A percentile compares a stretch with the other conserved stretches of the same genome.
phyloP scores from a whole-genome alignment of 768 basidiomycete species.

The Agrocybe pediades region DNA sequence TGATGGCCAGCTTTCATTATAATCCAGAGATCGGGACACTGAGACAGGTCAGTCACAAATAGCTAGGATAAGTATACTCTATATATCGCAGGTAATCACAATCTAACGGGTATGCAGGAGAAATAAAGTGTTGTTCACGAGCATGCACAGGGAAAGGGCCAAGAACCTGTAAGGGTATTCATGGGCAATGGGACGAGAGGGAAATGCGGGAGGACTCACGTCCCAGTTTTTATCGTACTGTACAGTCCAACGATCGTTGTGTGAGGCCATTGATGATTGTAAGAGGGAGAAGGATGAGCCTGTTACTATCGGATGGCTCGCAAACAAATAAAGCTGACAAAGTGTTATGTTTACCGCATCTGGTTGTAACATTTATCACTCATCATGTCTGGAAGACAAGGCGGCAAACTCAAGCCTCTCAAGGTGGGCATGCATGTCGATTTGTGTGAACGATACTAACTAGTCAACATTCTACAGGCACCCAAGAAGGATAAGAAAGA shows the following conservation, averaged over 20 bases:
- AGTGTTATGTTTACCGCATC: neutral
- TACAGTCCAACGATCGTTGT: constrained; percentile 3
- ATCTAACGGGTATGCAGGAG: constrained; percentile 72
- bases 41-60: constrained; percentile 10
- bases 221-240: constrained; percentile 31
- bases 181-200: neutral
- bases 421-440: constrained; percentile 50
- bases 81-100: constrained; percentile 39
- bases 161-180: constrained; percentile 50
- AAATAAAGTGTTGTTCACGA: constrained; percentile 81
- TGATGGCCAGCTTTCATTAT: constrained; percentile 57
- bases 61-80: neutral
- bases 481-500: constrained; percentile 83
- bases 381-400: constrained; percentile 69
- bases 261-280: neutral
- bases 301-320: constrained; percentile 4
- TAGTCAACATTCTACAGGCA: constrained; percentile 49
- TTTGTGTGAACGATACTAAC: constrained; percentile 6
- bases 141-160: constrained; percentile 87
- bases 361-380: constrained; percentile 6
- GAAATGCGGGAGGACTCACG: constrained; percentile 26
- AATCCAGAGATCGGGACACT: constrained; percentile 58
- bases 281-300: neutral
- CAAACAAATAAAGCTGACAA: constrained; percentile 8
- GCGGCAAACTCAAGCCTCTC: constrained; percentile 85